phyloP scores from a whole-genome alignment of 345 rosid genomes.

The Boechera stricta region DNA sequence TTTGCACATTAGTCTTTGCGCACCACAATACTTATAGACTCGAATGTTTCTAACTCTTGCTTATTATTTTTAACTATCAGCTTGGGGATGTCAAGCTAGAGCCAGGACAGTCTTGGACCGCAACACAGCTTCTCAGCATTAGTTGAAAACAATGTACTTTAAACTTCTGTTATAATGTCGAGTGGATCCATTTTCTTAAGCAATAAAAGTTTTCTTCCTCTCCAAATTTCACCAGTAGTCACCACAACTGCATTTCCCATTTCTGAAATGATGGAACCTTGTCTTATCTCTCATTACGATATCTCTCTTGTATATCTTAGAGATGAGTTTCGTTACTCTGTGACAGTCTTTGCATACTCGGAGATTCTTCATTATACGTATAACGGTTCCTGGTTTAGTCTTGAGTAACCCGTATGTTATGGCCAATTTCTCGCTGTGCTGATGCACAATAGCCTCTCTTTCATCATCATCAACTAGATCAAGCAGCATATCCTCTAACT shows the following conservation, averaged over 20 bases:
- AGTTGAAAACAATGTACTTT: slow-evolving; percentile 47
- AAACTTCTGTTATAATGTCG: slow-evolving; percentile 18
- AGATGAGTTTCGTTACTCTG: slow-evolving; percentile 59
- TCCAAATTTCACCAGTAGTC: slow-evolving; percentile 60
- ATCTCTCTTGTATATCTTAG: slow-evolving; percentile 56
- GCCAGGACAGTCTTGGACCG: slow-evolving; percentile 83
- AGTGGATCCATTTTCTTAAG: slow-evolving; percentile 25
- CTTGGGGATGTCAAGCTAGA: slow-evolving; percentile 76
- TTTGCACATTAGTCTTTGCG: slow-evolving; percentile 1
- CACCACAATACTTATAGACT: slow-evolving; percentile 7
- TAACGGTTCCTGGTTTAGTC: slow-evolving; percentile 51
- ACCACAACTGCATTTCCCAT: slow-evolving; percentile 61
- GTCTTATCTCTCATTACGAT: slow-evolving; percentile 67
- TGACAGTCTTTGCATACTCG: slow-evolving; percentile 71
- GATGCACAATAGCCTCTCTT: slow-evolving; percentile 58
- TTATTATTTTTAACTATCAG: slow-evolving; percentile 51
- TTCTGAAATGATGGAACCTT: slow-evolving; percentile 61
- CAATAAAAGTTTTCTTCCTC: slow-evolving; percentile 31
- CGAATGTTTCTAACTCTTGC: slow-evolving; percentile 9
- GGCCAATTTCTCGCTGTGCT: slow-evolving; percentile 76
- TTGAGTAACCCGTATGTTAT: slow-evolving; percentile 62
- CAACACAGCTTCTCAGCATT: slow-evolving; percentile 73
- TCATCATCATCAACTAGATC: slow-evolving; percentile 56
- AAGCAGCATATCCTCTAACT: slow-evolving; percentile 43
- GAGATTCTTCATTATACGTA: slow-evolving; percentile 68